Evolutionary conservation across 1,139 yeast species (phyloP), one percentile per base, ranked within the genome.

Genomic region (Geotrichum aggregatum): DNA sequence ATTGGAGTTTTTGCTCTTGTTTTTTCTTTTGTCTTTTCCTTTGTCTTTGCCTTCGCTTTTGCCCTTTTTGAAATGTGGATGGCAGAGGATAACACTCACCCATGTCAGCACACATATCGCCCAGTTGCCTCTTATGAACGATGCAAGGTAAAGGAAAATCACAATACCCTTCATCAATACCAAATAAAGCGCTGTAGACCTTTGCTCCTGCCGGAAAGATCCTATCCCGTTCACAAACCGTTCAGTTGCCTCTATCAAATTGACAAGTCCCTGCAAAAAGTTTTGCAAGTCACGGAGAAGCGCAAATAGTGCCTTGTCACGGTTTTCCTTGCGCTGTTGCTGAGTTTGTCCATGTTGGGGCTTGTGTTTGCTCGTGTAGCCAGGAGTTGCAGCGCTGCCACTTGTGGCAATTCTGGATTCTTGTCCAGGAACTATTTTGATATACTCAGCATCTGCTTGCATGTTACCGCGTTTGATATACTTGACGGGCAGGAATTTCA

Each of bases 191-290:
- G 75, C 68, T 0, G 95, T 84, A 0, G 95, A 80, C 22, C 75
- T 68, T 52, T 78, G 73, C 62, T 87, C 95, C 65, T 87, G 84
- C 54, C 76, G 76, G 63, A 88, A 88, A 2, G 85, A 84, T 11
- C 87, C 87, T 3, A 84, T 76, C 16, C 84, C 84, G 59, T 73
- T 76, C 61, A 82, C 73, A 54, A 83, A 77, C 21, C 68, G 68
- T 54, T 87, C 91, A 2, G 78, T 68, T 18, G 71, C 67, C 28
- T 83, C 83, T 50, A 81, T 69, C 0, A 74, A 66, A 22, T 72
- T 68, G 31, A 87, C 74, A 3, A 84, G 58, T 49, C 79, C 79
- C 0, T 83, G 71, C 21, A 89, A 77, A 39, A 81, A 68, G 52
- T 82, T 81, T 61, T 84, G 89, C 40, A 83, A 69, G 58, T 82